Evolutionary conservation across 176 grass and related monocot species (phyloP).

Genomic region (Microstegium vimineum): DNA sequence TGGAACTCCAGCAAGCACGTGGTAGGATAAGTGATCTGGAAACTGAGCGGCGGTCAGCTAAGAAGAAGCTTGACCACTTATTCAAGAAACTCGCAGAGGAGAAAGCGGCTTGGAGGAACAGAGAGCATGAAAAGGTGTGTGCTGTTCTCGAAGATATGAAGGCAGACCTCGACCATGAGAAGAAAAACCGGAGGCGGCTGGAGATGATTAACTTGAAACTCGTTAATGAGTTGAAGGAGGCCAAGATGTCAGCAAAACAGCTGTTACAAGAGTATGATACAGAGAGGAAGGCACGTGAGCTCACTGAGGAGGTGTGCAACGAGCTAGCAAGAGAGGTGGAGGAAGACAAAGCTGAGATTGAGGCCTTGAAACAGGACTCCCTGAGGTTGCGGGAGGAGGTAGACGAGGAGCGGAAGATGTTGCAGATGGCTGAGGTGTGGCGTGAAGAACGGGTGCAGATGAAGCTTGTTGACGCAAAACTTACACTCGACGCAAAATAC

Average conservation of each 20-base stretch:
- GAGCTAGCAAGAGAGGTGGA: slow-evolving; percentile 90
- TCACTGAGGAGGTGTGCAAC: slow-evolving; percentile 90
- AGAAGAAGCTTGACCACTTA: slow-evolving; percentile 87
- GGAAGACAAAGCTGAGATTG: slow-evolving; percentile 93
- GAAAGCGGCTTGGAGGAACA: slow-evolving; percentile 82
- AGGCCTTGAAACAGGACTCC: slow-evolving; percentile 68
- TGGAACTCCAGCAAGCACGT: slow-evolving; percentile 73
- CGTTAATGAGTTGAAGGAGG: slow-evolving; percentile 71
- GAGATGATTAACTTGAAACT: slow-evolving; percentile 84
- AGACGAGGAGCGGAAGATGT: slow-evolving; percentile 88
- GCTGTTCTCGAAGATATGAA: slow-evolving; percentile 87
- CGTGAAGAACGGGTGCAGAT: slow-evolving; percentile 96
- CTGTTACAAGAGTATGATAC: slow-evolving; percentile 83
- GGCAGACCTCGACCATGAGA: slow-evolving; percentile 81
- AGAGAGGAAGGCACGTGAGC: slow-evolving; percentile 69
- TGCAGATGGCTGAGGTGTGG: slow-evolving; percentile 99
- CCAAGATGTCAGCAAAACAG: slow-evolving; percentile 65
- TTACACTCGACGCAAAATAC: slow-evolving; percentile 80
- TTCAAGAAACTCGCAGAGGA: slow-evolving; percentile 92
- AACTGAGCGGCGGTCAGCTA: slow-evolving; percentile 63
- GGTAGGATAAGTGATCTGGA: slow-evolving; percentile 60
- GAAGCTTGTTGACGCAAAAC: slow-evolving; percentile 94
- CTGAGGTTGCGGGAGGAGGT: slow-evolving; percentile 72
- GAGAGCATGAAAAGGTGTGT: slow-evolving; percentile 80
- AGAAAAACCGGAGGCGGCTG: slow-evolving; percentile 63